These are phyloP conservation scores for Xylaria sp. DNA, from an alignment of 2,329 filamentous ascomycete genomes.

Conservation along the genomic window DNA sequence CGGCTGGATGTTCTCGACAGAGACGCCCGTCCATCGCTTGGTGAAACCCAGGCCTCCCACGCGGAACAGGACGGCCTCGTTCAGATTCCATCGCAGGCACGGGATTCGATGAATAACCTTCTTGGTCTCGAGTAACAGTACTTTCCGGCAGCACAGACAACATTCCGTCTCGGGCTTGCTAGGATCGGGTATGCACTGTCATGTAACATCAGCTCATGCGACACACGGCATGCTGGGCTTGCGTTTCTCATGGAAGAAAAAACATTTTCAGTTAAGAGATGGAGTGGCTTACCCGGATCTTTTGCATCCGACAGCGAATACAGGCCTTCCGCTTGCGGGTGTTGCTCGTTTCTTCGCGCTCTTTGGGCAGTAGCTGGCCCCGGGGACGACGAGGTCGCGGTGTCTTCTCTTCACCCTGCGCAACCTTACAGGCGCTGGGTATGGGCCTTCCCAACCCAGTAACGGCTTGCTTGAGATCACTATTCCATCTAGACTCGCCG, in stretches of 20 bases:
- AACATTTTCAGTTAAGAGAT: too few relatives aligned
- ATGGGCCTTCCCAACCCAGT: not conserved
- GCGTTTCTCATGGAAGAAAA: not conserved
- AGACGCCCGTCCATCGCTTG: constrained; percentile 48
- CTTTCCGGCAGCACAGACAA: constrained; percentile 49
- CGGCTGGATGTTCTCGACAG: constrained; percentile 47
- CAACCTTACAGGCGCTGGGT: constrained; percentile 1
- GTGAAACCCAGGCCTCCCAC: constrained; percentile 52
- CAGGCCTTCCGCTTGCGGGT: constrained; percentile 47
- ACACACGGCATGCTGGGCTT: constrained; percentile 7
- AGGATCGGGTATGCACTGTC: constrained; percentile 47
- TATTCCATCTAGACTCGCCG: not conserved
- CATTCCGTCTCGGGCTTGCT: constrained; percentile 37
- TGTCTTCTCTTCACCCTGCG: not conserved
- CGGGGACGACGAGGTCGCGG: constrained; percentile 23
- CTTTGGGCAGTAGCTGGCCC: constrained; percentile 23
- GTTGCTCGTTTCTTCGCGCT: constrained; percentile 32
- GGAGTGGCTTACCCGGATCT: constrained; percentile 47
- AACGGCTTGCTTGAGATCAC: not conserved
- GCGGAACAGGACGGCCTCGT: constrained; percentile 50
- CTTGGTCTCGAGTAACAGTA: constrained; percentile 46
- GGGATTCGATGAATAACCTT: constrained; percentile 54
- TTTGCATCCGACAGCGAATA: constrained; percentile 52
- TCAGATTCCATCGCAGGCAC: constrained; percentile 53
- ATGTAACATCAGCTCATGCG: constrained; percentile 15